Base-by-base conservation (phyloP, 805 yeast species). In the Candida koratica region DNA sequence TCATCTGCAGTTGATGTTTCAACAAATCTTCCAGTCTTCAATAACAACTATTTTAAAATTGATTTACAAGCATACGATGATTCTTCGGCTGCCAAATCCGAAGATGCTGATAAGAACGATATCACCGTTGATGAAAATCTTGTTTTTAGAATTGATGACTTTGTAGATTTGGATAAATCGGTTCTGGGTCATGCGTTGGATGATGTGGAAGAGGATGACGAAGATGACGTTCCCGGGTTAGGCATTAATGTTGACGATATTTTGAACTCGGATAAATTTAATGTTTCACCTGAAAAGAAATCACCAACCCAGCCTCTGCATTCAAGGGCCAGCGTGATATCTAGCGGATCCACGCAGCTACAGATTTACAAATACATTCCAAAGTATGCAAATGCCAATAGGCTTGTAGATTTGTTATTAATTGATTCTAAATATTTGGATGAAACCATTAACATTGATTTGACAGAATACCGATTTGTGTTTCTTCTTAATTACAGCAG, bases 331-430 rank as follows among this genome's bases (percentile, higher is more conserved):
- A 47, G 47, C 34, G 35, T 45, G 2, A 32, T 48, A 17, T 47
- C 54, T 1, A 28, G 48, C 16, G 50, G 44, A 13, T 48, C 51
- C 6, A 39, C 34, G 28, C 42, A 44, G 25, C 17, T 36, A 15
- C 47, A 43, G 16, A 43, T 36, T 11, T 39, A 38, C 24, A 49
- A 44, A 29, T 58, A 48, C 39, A 55, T 64, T 23, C 71, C 71
- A 3, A 60, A 62, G 34, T 59, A 50, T 47, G 93, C 93, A 1
- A 71, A 84, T 1, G 59, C 86, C 38, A 93, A 85, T 28, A 77
- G 79, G 47, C 68, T 90, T 47, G 69, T 88, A 37, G 97, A 90
- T 56, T 69, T 89, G 15, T 60, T 90, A 34, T 87, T 90, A 4
- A 50, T 68, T 75, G 54, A 90, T 84, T 14, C 81, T 74, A 25